Conservation (phyloP, 495 filamentous ascomycete species). For the Talaromyces wortmannii region DNA sequence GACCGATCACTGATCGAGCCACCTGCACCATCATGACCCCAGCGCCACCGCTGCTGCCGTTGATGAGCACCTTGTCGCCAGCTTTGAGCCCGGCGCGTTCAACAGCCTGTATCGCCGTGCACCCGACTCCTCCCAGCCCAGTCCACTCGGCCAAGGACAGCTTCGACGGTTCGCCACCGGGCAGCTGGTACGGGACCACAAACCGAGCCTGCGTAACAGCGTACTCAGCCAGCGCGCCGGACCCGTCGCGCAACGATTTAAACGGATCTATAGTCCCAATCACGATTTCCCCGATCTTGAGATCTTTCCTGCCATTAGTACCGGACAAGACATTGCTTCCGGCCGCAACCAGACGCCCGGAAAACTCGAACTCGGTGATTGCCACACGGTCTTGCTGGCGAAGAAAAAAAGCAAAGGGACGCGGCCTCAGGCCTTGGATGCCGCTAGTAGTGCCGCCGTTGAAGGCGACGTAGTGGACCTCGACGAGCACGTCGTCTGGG, state of each 20-base stretch:
- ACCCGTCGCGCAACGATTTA: neutral
- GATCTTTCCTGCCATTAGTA: neutral
- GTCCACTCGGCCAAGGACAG: neutral
- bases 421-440: neutral
- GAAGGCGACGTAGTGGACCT: neutral
- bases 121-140: neutral
- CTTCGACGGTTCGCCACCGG: neutral
- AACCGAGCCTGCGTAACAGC: neutral
- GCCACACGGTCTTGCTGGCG: neutral
- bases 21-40: slow-evolving; percentile 75
- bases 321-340: neutral
- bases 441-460: neutral
- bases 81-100: neutral
- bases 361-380: neutral
- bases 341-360: neutral
- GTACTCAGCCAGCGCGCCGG: neutral
- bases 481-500: neutral
- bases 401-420: neutral
- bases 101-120: neutral
- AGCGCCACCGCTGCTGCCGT: slow-evolving; percentile 86
- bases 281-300: neutral
- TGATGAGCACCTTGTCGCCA: slow-evolving; percentile 80
- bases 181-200: neutral
- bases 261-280: neutral
- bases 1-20: slow-evolving; percentile 42